phyloP scores from a whole-genome alignment of 2,329 filamentous ascomycete genomes.

The Triangularia setosa region DNA sequence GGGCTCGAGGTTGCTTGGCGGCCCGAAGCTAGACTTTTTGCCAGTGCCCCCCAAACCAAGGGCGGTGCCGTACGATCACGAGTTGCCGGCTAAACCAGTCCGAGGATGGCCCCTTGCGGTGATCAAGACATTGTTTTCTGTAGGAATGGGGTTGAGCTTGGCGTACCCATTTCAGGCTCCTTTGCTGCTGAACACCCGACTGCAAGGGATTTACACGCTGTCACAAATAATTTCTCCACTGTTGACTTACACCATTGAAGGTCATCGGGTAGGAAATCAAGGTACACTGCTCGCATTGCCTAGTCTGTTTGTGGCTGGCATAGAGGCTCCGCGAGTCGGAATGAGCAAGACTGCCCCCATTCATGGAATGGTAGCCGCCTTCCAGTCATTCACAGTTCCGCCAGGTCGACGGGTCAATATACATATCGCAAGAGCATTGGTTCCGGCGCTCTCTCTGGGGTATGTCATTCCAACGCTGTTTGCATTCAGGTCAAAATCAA shows the following conservation, averaged over 20 bases:
- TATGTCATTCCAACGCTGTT: not conserved
- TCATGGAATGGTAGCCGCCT: not conserved
- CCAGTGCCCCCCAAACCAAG: not conserved
- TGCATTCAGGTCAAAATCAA: not conserved
- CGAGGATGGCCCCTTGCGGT: not conserved
- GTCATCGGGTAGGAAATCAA: not conserved
- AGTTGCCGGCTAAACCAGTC: not conserved
- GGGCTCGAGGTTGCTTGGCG: not conserved
- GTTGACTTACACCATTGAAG: not conserved
- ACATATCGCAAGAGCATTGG: not conserved
- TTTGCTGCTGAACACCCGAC: not conserved
- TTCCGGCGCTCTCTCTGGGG: not conserved
- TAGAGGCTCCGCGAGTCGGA: not conserved
- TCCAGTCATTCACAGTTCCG: not conserved
- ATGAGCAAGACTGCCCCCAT: not conserved
- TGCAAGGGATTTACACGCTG: not conserved
- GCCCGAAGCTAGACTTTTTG: not conserved
- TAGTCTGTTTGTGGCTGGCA: not conserved
- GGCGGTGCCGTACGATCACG: not conserved
- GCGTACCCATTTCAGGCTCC: not conserved
- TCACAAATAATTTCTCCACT: not conserved
- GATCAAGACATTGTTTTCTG: not conserved
- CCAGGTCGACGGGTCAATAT: not conserved
- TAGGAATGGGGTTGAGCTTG: not conserved
- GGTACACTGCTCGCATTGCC: not conserved